Evolutionary conservation across 1,139 yeast genomes (phyloP).

Genomic region (Kurtzmaniella quercitrusa): DNA sequence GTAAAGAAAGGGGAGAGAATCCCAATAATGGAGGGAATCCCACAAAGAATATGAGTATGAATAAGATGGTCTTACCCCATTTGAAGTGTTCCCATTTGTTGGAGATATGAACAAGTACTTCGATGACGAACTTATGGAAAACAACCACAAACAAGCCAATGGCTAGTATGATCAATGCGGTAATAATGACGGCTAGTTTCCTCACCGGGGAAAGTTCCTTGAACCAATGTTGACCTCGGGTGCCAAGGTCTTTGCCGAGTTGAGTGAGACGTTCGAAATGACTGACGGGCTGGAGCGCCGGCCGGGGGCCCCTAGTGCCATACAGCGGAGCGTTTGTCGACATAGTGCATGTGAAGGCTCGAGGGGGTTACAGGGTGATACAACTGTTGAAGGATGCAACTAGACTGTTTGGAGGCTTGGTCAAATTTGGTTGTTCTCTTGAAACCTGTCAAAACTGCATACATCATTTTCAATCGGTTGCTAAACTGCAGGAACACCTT

Average conservation of each 20-base stretch:
- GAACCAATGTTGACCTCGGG: constrained; percentile 15
- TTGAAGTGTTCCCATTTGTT: constrained; percentile 40
- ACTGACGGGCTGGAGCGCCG: not conserved
- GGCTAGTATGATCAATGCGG: constrained; percentile 13
- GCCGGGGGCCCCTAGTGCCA: not conserved
- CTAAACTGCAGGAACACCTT: not conserved
- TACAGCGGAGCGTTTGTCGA: not conserved
- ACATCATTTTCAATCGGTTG: not conserved
- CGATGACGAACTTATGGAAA: constrained; percentile 46
- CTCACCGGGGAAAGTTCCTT: constrained; percentile 15
- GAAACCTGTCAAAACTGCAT: not conserved
- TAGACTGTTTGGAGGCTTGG: too few relatives aligned
- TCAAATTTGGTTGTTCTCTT: too few relatives aligned
- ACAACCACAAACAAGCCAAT: constrained; percentile 32
- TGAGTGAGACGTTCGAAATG: not conserved
- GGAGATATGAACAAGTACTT: constrained; percentile 40
- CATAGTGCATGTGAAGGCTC: not conserved
- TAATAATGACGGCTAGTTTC: constrained; percentile 11
- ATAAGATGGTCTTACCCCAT: constrained; percentile 53
- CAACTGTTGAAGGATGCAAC: too few relatives aligned
- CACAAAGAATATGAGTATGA: constrained; percentile 38
- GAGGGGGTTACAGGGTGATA: too few relatives aligned
- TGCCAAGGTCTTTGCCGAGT: not conserved
- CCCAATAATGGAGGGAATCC: constrained; percentile 90
- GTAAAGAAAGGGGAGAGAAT: constrained; percentile 62